Percentiles rank a stretch among this genome's conserved stretches.
Evolutionary conservation across 495 filamentous ascomycete species (phyloP).

Genomic region (Neurospora tetraspora): DNA sequence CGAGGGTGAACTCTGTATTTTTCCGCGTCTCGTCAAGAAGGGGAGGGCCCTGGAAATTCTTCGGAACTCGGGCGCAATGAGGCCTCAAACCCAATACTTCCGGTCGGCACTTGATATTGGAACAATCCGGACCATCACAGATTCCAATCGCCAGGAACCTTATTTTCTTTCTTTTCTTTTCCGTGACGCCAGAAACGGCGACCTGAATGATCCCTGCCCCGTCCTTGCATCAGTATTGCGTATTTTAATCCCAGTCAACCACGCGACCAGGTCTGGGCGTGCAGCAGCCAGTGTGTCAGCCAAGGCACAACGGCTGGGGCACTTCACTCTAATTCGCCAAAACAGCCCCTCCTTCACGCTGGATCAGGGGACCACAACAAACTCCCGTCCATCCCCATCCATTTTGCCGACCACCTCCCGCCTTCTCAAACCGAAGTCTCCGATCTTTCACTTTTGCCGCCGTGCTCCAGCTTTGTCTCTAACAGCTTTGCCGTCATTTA

Average conservation of each 20-base stretch:
- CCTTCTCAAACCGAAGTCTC: neutral
- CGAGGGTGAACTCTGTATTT: neutral
- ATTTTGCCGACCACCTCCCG: neutral
- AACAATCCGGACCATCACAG: neutral
- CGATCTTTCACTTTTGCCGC: neutral
- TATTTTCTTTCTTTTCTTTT: neutral
- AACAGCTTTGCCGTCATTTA: neutral
- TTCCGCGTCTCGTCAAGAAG: neutral
- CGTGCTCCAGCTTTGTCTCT: neutral
- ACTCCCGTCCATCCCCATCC: neutral
- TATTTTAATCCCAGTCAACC: constrained; percentile 18
- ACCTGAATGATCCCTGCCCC: constrained; percentile 3
- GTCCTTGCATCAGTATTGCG: constrained; percentile 2
- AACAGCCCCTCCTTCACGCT: neutral
- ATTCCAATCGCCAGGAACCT: neutral
- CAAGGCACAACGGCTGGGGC: neutral
- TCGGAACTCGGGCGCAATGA: neutral
- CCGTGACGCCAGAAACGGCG: neutral
- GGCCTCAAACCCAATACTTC: neutral
- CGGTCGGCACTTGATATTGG: neutral
- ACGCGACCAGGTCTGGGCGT: constrained; percentile 15
- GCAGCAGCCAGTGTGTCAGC: constrained; percentile 3
- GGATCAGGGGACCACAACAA: neutral
- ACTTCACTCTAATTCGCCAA: neutral
- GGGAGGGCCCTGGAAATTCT: neutral